Percentiles rank a stretch among this genome's conserved stretches.
These are phyloP conservation scores for Trypanosoma vivax DNA, from an alignment of 208 protist genomes.

Conservation along the genomic window DNA sequence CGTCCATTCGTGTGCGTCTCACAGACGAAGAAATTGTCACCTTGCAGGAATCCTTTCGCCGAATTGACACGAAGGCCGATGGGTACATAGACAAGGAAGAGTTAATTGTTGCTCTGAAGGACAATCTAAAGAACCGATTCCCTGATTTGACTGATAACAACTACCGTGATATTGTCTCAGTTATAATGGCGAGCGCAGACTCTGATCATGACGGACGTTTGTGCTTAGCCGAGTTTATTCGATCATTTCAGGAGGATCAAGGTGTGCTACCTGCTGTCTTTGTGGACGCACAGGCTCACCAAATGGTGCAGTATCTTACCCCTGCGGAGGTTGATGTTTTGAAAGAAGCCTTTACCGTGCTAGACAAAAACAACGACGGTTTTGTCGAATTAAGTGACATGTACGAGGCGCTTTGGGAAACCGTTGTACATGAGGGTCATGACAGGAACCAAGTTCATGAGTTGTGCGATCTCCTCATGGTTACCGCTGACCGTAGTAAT, in stretches of 20 bases:
- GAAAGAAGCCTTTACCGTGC: slow-evolving; percentile 55
- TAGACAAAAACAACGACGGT: slow-evolving; percentile 77
- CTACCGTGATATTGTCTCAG: slow-evolving; percentile 63
- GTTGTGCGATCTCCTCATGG: slow-evolving; percentile 73
- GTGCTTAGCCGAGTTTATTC: slow-evolving; percentile 79
- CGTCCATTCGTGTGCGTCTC: slow-evolving; percentile 62
- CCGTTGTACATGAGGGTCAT: slow-evolving; percentile 23
- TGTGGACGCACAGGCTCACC: slow-evolving; percentile 22
- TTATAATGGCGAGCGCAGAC: slow-evolving; percentile 73
- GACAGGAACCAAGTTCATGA: slow-evolving; percentile 65
- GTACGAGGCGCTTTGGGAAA: slow-evolving; percentile 60
- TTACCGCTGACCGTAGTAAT: slow-evolving; percentile 48
- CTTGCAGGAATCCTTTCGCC: slow-evolving; percentile 66
- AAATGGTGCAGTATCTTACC: slow-evolving; percentile 35
- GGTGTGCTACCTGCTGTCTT: slow-evolving; percentile 78
- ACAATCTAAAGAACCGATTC: slow-evolving; percentile 40
- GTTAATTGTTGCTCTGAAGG: slow-evolving; percentile 44
- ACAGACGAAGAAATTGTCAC: slow-evolving; percentile 72
- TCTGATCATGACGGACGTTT: slow-evolving; percentile 56
- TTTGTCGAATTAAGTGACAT: slow-evolving; percentile 58
- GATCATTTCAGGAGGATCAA: slow-evolving; percentile 83
- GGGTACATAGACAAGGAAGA: slow-evolving; percentile 68
- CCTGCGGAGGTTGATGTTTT: slow-evolving; percentile 58
- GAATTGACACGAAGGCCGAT: slow-evolving; percentile 63
- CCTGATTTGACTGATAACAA: slow-evolving; percentile 58